Evolutionary conservation across 2,329 filamentous ascomycete genomes (phyloP), one percentile per base, ranked within the genome.

Genomic region (Apiospora pterosperma): DNA sequence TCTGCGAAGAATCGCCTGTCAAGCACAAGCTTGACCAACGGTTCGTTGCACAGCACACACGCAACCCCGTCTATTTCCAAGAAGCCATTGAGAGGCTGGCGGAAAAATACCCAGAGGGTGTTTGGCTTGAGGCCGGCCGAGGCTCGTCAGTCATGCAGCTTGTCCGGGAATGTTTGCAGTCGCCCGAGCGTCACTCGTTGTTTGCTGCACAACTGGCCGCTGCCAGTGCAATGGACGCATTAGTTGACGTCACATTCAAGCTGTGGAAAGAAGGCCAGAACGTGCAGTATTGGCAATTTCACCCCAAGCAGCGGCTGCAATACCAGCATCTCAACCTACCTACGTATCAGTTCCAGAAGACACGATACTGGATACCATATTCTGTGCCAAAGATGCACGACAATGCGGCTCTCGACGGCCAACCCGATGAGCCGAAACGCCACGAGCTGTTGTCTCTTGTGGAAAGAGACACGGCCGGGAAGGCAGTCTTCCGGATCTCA

Each of bases 271-370:
- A 4, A 41, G 66, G 34, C 25, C 21, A 23, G 6, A 38, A 31
- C 39, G 16, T 55, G 36, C 66, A 69, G 16, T 71, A 67, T 44
- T 76, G 75, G 75, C 59, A 61, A 0, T 71, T 72, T 41, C 70
- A 75, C 31, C 63, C 61, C 8, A 16, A 8, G 21, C 67, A 70
- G 28, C 59, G 61, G 25, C 2, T 19, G 4, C 36, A 65, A 5
- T 73, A 67, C 16, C 8, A 4, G 11, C 23, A 16, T 3, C 28
- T 73, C 4, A 66, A 66, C 23, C 62, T 76, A n/a, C 74, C 75
- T 4, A 65, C 69, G 0, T 74, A 75, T 23, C 73, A 75, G 36
- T 76, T 76, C 41, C 70, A 72, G 14, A 71, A 73, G 60, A 68
- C 65, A 5, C 61, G 63, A 0, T 70, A 74, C 59, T 76, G 74